Conservation (phyloP, 306 rosid species). For the Dalbergia oliveri region DNA sequence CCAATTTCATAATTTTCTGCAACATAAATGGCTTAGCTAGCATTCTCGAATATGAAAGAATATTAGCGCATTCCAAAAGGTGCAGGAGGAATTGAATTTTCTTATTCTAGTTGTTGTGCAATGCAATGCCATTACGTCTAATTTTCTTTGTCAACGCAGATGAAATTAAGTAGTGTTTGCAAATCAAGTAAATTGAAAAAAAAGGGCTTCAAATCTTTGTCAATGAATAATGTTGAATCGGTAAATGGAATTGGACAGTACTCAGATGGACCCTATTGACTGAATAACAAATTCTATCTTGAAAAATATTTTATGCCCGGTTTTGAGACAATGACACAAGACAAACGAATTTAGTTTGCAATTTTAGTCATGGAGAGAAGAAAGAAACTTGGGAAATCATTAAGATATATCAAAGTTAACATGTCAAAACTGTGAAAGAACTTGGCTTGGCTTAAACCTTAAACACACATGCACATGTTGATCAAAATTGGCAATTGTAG, state of each 20-base stretch:
- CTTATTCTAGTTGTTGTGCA: background rate
- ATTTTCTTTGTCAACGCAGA: background rate
- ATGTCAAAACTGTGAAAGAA: background rate
- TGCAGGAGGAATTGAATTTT: background rate
- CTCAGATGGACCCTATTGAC: too few relatives aligned
- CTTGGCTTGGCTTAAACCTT: background rate
- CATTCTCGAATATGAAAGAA: background rate
- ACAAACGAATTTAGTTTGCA: too few relatives aligned
- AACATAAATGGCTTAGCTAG: background rate
- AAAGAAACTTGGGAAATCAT: too few relatives aligned
- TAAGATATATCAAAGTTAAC: background rate
- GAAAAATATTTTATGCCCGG: too few relatives aligned
- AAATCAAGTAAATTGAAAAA: too few relatives aligned
- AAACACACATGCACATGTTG: background rate
- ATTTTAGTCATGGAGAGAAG: too few relatives aligned
- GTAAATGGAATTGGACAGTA: background rate
- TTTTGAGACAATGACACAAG: too few relatives aligned
- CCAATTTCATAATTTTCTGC: too few relatives aligned
- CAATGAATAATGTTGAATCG: background rate
- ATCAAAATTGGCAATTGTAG: constrained; percentile 2
- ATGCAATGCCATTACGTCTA: background rate
- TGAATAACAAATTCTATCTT: too few relatives aligned
- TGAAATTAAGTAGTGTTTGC: too few relatives aligned
- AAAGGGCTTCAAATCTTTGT: background rate
- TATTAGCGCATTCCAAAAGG: background rate